These are phyloP conservation scores for Rhizophagus clarus DNA, from an alignment of 192 early-diverging fungal genomes.

Conservation along the genomic window DNA sequence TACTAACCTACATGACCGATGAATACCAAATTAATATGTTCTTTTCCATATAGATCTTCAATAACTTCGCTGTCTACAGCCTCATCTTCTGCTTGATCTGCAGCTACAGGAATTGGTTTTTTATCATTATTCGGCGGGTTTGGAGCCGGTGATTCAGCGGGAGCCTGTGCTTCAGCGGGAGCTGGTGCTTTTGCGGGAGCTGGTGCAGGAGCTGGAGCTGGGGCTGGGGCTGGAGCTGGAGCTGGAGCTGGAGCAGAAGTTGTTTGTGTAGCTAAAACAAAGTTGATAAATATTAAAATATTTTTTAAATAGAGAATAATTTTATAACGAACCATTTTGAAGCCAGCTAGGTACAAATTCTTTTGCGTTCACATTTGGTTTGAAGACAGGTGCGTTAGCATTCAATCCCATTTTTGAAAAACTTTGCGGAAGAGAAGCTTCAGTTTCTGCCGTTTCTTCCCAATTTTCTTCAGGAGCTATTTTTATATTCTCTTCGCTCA, in stretches of 20 bases:
- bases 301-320: neutral
- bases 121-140: slow-evolving; percentile 27
- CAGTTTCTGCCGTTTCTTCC: slow-evolving; percentile 34
- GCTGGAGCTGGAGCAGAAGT: slow-evolving; percentile 30
- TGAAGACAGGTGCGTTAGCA: slow-evolving; percentile 65
- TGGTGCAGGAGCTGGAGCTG: slow-evolving; percentile 34
- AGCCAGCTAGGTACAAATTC: slow-evolving; percentile 75
- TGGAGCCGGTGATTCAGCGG: slow-evolving; percentile 35
- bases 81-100: slow-evolving; percentile 51
- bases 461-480: slow-evolving; percentile 21
- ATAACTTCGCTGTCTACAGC: slow-evolving; percentile 56
- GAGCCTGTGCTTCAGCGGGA: slow-evolving; percentile 24
- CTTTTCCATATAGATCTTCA: slow-evolving; percentile 82
- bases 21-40: slow-evolving; percentile 96
- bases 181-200: slow-evolving; percentile 31
- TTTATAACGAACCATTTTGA: slow-evolving; percentile 39
- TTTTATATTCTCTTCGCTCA: slow-evolving; percentile 43
- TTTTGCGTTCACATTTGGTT: slow-evolving; percentile 66
- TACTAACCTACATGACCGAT: slow-evolving; percentile 95
- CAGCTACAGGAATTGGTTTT: slow-evolving; percentile 15
- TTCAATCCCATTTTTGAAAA: slow-evolving; percentile 63
- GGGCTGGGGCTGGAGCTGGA: slow-evolving; percentile 17
- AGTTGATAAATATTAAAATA: no score
- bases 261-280: no score
- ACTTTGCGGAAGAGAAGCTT: slow-evolving; percentile 37